Conservation (phyloP, 352 stramenopile genomes). For the Pythium pectinolyticum region DNA sequence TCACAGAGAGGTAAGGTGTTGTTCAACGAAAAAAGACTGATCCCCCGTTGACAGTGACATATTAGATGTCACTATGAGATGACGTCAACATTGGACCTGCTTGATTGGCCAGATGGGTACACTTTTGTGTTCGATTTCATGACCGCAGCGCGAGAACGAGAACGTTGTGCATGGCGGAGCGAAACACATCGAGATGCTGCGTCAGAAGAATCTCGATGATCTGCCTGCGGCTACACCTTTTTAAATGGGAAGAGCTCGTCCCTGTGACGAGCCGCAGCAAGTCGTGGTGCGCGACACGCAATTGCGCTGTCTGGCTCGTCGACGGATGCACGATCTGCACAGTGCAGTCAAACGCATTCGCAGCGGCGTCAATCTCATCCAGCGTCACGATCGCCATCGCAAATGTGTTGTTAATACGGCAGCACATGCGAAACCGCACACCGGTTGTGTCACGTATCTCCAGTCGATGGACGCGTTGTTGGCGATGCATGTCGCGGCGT, state of each 20-base stretch:
- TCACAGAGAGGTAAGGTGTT: neutral
- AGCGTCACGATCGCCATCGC: constrained; percentile 26
- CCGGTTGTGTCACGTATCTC: constrained; percentile 17
- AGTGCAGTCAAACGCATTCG: constrained; percentile 28
- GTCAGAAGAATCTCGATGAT: constrained; percentile 26
- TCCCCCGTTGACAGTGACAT: constrained; percentile 6
- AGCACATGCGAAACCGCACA: constrained; percentile 25
- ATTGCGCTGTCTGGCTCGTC: constrained; percentile 13
- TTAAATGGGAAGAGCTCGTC: neutral
- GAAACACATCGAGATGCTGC: constrained; percentile 39
- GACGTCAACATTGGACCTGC: constrained; percentile 8
- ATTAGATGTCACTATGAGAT: constrained; percentile 18
- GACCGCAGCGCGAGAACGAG: constrained; percentile 29
- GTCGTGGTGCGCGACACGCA: constrained; percentile 25
- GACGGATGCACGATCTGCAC: constrained; percentile 29
- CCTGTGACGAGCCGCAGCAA: constrained; percentile 10
- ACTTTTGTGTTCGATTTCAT: neutral
- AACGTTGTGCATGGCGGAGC: constrained; percentile 31
- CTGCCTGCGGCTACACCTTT: constrained; percentile 12
- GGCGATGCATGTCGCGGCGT: constrained; percentile 8
- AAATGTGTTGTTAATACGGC: constrained; percentile 33
- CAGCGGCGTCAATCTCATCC: constrained; percentile 30
- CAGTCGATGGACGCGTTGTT: neutral
- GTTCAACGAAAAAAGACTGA: constrained; percentile 4
- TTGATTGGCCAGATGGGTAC: constrained; percentile 23